Percentiles rank a stretch among this genome's conserved stretches.
phyloP scores from a whole-genome alignment of 106 monocot species.

The Hemerocallis citrina region DNA sequence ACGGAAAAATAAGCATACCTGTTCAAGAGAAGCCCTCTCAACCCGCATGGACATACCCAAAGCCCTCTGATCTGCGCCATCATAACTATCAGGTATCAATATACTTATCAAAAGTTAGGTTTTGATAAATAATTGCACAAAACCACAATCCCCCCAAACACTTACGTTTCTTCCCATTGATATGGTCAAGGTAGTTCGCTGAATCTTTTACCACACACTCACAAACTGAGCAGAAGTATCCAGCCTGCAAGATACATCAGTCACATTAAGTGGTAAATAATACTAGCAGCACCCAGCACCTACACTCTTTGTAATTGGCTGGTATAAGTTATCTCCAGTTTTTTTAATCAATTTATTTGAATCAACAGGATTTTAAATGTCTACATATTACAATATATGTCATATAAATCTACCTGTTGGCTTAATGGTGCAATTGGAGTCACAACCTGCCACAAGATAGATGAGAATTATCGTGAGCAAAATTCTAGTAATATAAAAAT shows the following conservation, averaged over 20 bases:
- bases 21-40: slow-evolving; percentile 91
- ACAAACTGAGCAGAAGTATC: slow-evolving; percentile 92
- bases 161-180: slow-evolving; percentile 99
- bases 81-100: not conserved
- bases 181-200: slow-evolving; percentile 96
- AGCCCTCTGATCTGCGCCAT: slow-evolving; percentile 86
- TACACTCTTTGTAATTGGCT: no score
- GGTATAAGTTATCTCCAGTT: no score
- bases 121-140: not conserved
- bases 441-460: slow-evolving; percentile 64
- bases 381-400: not conserved
- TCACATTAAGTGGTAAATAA: no score
- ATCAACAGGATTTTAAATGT: no score
- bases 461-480: not conserved
- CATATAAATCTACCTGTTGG: slow-evolving; percentile 62
- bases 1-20: slow-evolving; percentile 61
- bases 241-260: slow-evolving; percentile 72
- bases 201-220: slow-evolving; percentile 99
- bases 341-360: no score
- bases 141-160: not conserved
- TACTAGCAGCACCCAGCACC: no score
- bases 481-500: no score
- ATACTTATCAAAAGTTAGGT: not conserved
- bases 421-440: slow-evolving; percentile 97
- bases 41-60: slow-evolving; percentile 99